A percentile compares a stretch with the other conserved stretches of the same genome.
These are phyloP conservation scores for Xylaria sp. DNA, from an alignment of 2,329 filamentous ascomycete species.

Conservation along the genomic window DNA sequence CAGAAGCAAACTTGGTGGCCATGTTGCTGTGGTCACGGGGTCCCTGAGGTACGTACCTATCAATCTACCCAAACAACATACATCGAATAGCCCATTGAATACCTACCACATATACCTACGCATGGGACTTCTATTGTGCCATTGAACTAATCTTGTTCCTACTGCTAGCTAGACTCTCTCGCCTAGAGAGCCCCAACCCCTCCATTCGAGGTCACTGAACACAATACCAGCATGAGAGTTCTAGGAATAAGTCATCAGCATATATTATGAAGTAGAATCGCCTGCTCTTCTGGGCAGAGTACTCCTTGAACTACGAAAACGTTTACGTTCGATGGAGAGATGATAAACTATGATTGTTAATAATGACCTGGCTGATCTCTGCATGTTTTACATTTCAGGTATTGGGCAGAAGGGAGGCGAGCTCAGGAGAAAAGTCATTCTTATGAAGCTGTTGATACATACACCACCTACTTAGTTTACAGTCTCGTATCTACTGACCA, in stretches of 20 bases:
- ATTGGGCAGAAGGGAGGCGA: not conserved
- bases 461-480: not conserved
- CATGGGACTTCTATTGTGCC: not conserved
- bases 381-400: not conserved
- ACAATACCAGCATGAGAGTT: not conserved
- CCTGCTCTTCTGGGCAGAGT: not conserved
- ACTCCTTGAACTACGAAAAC: not conserved
- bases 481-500: not conserved
- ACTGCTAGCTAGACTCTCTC: not conserved
- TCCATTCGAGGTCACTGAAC: not conserved
- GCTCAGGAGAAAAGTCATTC: not conserved
- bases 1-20: not conserved
- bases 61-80: not conserved
- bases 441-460: not conserved
- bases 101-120: not conserved
- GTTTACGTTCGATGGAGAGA: not conserved
- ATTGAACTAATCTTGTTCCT: not conserved
- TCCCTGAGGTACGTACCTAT: not conserved
- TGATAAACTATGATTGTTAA: not conserved
- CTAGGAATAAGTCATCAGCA: not conserved
- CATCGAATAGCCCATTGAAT: not conserved
- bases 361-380: not conserved
- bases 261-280: not conserved
- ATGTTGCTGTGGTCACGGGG: constrained; percentile 6
- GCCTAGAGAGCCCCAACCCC: not conserved